phyloP scores from a whole-genome alignment of 176 grass and related monocot species.

The Dactylis glomerata region DNA sequence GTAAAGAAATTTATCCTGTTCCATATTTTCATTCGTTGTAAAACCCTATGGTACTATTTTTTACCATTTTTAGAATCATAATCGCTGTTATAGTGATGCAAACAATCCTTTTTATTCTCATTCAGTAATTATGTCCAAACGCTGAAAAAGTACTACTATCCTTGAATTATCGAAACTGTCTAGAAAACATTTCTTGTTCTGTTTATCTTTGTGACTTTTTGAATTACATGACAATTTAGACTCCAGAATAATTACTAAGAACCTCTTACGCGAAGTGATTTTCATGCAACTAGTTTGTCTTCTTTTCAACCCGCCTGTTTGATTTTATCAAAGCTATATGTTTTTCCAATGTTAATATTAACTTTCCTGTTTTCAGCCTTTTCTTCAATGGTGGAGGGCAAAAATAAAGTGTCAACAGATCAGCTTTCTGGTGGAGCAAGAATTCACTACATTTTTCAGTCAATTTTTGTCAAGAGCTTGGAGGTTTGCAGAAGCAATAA shows the following conservation, averaged over 20 bases:
- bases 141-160: background rate
- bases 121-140: conserved; percentile 8
- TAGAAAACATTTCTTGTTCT: conserved; percentile 16
- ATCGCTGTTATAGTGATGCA: background rate
- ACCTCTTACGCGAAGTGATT: background rate
- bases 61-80: background rate
- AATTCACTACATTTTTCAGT: conserved; percentile 97
- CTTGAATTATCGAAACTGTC: background rate
- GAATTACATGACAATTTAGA: background rate
- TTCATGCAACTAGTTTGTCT: background rate
- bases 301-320: background rate
- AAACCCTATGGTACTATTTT: conserved; percentile 5
- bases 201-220: background rate
- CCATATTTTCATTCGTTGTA: background rate
- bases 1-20: conserved; percentile 31
- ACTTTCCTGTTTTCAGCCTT: conserved; percentile 59
- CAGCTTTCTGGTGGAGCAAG: conserved; percentile 96
- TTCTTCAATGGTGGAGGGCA: conserved; percentile 93
- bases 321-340: conserved; percentile 13
- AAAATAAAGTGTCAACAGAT: conserved; percentile 77
- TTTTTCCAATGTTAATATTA: conserved; percentile 29
- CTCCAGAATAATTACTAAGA: background rate
- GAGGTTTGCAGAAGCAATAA: conserved; percentile 57
- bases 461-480: conserved; percentile 93
- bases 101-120: background rate